Evolutionary conservation across 1,139 yeast species (phyloP).

Genomic region (Saccharomyces hybrid): DNA sequence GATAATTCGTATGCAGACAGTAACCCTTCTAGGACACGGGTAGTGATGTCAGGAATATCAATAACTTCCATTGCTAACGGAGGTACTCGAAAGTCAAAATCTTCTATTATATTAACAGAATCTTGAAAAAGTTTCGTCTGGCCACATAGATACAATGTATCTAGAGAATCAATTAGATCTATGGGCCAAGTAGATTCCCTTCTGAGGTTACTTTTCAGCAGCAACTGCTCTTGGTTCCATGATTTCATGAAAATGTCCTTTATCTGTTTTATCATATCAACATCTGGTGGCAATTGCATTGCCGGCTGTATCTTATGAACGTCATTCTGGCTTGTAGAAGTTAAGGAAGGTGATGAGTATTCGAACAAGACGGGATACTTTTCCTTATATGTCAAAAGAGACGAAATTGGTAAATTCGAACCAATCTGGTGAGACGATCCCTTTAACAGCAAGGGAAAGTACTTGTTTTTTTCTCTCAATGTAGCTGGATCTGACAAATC

Average conservation of each 20-base stretch:
- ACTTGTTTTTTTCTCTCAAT: conserved; percentile 33
- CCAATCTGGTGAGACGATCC: conserved; percentile 4
- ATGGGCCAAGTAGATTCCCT: conserved; percentile 19
- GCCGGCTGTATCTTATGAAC: conserved; percentile 30
- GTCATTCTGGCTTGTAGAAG: conserved; percentile 8
- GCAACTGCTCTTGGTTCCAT: conserved; percentile 16
- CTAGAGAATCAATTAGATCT: conserved; percentile 55
- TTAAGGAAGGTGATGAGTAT: conserved; percentile 25
- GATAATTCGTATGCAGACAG: conserved; percentile 63
- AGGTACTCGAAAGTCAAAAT: conserved; percentile 32
- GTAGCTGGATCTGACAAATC: conserved; percentile 18
- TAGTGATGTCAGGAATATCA: conserved; percentile 66
- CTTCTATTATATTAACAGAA: conserved; percentile 45
- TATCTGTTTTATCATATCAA: conserved; percentile 24
- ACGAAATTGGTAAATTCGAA: conserved; percentile 11
- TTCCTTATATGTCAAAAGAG: conserved; percentile 20
- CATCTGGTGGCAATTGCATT: conserved; percentile 7
- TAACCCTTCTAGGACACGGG: conserved; percentile 66
- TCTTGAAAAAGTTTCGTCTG: conserved; percentile 45
- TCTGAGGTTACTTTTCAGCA: conserved; percentile 3
- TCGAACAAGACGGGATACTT: conserved; percentile 32
- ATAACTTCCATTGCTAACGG: conserved; percentile 31
- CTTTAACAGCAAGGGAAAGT: conserved; percentile 30
- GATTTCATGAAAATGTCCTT: conserved; percentile 13
- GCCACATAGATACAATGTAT: conserved; percentile 59